Conservation (phyloP, 2,329 filamentous ascomycete species). For the Aspergillus vadensis region DNA sequence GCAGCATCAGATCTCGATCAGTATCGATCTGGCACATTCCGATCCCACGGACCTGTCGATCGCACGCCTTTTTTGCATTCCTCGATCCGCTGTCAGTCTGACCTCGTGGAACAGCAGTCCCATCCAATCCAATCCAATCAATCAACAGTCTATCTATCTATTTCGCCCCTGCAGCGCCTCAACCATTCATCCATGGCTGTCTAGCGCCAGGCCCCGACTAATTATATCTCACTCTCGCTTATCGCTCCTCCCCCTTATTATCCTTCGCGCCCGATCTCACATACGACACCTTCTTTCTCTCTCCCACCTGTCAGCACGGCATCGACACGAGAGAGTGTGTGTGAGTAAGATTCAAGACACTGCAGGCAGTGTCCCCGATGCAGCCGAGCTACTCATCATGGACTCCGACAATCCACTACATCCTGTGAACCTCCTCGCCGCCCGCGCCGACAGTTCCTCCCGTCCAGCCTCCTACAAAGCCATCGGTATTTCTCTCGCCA, state of each 20-base stretch:
- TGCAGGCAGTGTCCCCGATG: slow-evolving; percentile 2
- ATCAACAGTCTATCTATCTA: background rate
- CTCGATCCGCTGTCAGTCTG: background rate
- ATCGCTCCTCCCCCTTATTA: slow-evolving; percentile 15
- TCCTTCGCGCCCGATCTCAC: background rate
- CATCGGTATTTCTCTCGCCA: slow-evolving; percentile 80
- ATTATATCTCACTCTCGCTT: slow-evolving; percentile 11
- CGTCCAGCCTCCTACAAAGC: slow-evolving; percentile 72
- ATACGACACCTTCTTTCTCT: background rate
- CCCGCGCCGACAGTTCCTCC: slow-evolving; percentile 13
- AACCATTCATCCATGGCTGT: background rate
- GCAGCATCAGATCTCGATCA: background rate
- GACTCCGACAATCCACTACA: background rate
- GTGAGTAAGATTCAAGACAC: background rate
- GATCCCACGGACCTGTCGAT: background rate
- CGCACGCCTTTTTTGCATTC: background rate
- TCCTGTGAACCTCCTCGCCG: slow-evolving; percentile 33
- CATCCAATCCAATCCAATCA: background rate
- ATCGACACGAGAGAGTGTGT: background rate
- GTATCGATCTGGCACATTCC: background rate
- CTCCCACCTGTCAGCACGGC: background rate
- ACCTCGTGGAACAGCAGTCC: background rate
- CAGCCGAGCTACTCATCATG: background rate
- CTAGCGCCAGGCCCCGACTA: slow-evolving; percentile 4
- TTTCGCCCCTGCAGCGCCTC: background rate